Percentiles rank a stretch among this genome's conserved stretches.
Conservation (phyloP, 257 asterid species). For the Lantana camara region DNA sequence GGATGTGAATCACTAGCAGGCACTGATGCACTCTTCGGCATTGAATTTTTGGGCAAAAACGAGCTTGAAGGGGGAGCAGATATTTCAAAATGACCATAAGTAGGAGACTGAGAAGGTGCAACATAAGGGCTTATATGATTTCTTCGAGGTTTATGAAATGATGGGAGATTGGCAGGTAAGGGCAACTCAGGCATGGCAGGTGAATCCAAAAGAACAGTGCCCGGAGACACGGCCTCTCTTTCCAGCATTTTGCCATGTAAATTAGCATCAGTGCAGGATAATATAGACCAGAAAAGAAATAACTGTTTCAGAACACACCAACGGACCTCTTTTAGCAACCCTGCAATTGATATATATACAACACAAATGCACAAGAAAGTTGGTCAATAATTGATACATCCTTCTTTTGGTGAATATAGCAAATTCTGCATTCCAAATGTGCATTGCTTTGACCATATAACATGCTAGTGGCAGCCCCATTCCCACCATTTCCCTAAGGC, state of each 20-base stretch:
- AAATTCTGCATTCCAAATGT: conserved; percentile 3
- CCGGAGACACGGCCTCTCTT: conserved; percentile 40
- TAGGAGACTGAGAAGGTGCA: conserved; percentile 61
- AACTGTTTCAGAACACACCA: conserved; percentile 47
- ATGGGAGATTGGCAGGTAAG: conserved; percentile 39
- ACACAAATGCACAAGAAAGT: neutral
- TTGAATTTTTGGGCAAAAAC: no score
- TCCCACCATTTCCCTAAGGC: neutral
- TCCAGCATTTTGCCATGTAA: conserved; percentile 37
- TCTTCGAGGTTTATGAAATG: conserved; percentile 35
- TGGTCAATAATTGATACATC: neutral
- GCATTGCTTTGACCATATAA: neutral
- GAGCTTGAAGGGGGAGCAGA: conserved; percentile 63
- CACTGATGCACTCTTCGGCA: conserved; percentile 47
- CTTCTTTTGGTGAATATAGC: neutral
- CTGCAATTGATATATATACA: no score
- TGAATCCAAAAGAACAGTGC: conserved; percentile 33
- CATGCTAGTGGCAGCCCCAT: neutral
- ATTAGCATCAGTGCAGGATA: conserved; percentile 44
- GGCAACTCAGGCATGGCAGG: conserved; percentile 47
- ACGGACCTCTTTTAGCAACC: conserved; percentile 38
- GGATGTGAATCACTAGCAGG: conserved; percentile 53
- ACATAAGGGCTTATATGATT: conserved; percentile 40
- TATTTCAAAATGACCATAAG: conserved; percentile 55
- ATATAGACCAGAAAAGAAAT: conserved; percentile 49